Conservation (phyloP, 176 grass and related monocot genomes). For the Puccinellia tenuiflora region DNA sequence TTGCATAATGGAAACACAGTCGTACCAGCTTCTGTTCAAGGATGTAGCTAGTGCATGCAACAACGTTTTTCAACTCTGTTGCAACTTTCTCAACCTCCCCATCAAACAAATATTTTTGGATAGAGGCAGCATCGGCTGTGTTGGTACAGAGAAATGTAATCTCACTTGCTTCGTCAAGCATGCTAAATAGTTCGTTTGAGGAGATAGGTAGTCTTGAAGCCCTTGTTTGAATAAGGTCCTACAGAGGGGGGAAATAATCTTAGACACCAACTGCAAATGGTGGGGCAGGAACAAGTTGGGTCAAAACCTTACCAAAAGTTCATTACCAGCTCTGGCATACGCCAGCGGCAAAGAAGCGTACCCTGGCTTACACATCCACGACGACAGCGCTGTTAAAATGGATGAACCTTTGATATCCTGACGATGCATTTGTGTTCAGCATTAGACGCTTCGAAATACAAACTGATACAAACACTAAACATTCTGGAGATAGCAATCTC, state of each 20-base stretch:
- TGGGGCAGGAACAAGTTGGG: background rate
- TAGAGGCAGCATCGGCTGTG: slow-evolving; percentile 32
- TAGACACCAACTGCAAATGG: background rate
- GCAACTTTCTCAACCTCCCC: slow-evolving; percentile 71
- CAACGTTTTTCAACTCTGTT: slow-evolving; percentile 77
- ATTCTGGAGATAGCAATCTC: background rate
- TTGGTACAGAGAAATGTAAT: slow-evolving; percentile 81
- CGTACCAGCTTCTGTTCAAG: slow-evolving; percentile 89
- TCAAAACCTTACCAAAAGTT: slow-evolving; percentile 56
- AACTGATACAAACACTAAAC: background rate
- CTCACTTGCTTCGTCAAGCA: slow-evolving; percentile 90
- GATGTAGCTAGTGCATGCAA: slow-evolving; percentile 70
- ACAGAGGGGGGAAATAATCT: background rate
- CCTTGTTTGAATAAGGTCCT: slow-evolving; percentile 68
- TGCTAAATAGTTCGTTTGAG: slow-evolving; percentile 67
- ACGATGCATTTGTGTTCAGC: slow-evolving; percentile 20
- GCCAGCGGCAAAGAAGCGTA: slow-evolving; percentile 55
- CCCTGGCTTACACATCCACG: slow-evolving; percentile 71
- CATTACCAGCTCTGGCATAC: slow-evolving; percentile 75
- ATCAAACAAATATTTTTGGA: slow-evolving; percentile 81
- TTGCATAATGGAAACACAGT: background rate
- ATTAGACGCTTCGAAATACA: slow-evolving; percentile 13
- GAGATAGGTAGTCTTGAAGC: slow-evolving; percentile 44
- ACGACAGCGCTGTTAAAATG: slow-evolving; percentile 51
- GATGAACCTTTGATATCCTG: slow-evolving; percentile 66